Evolutionary conservation across 2,329 filamentous ascomycete genomes (phyloP).

Genomic region (Exophiala spinifera): DNA sequence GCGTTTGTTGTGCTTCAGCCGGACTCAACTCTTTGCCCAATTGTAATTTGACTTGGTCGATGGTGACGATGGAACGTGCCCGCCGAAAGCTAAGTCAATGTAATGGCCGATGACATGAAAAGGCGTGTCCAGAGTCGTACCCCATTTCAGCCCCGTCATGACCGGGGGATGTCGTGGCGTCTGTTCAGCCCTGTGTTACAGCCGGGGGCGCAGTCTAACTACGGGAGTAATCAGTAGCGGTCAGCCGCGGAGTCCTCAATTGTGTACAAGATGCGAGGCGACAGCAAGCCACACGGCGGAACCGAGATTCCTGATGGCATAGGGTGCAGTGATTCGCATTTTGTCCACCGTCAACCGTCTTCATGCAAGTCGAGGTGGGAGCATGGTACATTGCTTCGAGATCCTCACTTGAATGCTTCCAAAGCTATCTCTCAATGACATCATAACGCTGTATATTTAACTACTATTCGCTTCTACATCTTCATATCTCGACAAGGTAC

Average conservation of each 20-base stretch:
- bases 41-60: too few relatives aligned
- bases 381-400: too few relatives aligned
- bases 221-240: background rate
- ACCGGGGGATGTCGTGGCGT: too few relatives aligned
- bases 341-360: background rate
- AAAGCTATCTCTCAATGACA: background rate
- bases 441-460: background rate
- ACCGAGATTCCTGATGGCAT: background rate
- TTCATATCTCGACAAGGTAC: background rate
- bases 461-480: background rate
- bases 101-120: too few relatives aligned
- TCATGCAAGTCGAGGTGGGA: background rate
- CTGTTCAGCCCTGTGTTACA: background rate
- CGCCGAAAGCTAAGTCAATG: too few relatives aligned
- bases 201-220: background rate
- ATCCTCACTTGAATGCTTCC: too few relatives aligned
- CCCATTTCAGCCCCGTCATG: too few relatives aligned
- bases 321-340: too few relatives aligned
- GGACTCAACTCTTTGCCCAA: too few relatives aligned
- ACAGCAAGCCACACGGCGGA: background rate
- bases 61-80: background rate
- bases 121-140: too few relatives aligned
- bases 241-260: background rate
- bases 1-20: too few relatives aligned
- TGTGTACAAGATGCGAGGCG: background rate